Evolutionary conservation across 805 yeast species (phyloP).

Genomic region (Komagataella populi): DNA sequence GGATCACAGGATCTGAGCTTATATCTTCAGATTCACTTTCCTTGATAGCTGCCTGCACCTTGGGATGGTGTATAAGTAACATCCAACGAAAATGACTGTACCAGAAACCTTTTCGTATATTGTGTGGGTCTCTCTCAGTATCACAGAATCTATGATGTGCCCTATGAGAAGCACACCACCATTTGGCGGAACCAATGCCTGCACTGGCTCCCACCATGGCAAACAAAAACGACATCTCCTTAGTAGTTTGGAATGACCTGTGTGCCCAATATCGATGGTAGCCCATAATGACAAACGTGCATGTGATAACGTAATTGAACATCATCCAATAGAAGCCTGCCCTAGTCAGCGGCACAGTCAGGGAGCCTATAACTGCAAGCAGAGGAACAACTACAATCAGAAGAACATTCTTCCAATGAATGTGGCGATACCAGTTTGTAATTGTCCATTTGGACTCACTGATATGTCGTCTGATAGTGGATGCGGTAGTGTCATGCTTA

Average conservation of each 20-base stretch:
- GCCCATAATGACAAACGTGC: conserved; percentile 69
- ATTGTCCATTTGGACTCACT: conserved; percentile 69
- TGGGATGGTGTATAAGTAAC: conserved; percentile 51
- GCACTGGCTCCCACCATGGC: conserved; percentile 57
- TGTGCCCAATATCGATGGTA: conserved; percentile 74
- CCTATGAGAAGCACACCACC: conserved; percentile 78
- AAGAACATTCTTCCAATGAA: conserved; percentile 61
- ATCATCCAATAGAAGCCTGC: conserved; percentile 43
- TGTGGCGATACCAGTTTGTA: conserved; percentile 55
- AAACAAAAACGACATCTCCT: conserved; percentile 31
- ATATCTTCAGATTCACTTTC: conserved; percentile 47
- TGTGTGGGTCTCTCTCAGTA: conserved; percentile 81
- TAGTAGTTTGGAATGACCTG: conserved; percentile 32
- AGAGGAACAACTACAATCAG: conserved; percentile 45
- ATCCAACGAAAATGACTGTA: conserved; percentile 90
- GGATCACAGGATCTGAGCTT: conserved; percentile 38
- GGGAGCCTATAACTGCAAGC: conserved; percentile 21
- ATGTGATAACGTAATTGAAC: conserved; percentile 42
- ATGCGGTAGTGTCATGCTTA: conserved; percentile 8
- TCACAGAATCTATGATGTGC: conserved; percentile 87
- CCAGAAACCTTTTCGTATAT: conserved; percentile 63
- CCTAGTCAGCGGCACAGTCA: conserved; percentile 29
- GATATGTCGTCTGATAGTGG: conserved; percentile 28
- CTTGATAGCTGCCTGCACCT: conserved; percentile 24
- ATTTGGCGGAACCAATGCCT: conserved; percentile 62